Evolutionary conservation across 2,329 filamentous ascomycete species (phyloP), one percentile per base, ranked within the genome.

Genomic region (Zasmidium angulare): DNA sequence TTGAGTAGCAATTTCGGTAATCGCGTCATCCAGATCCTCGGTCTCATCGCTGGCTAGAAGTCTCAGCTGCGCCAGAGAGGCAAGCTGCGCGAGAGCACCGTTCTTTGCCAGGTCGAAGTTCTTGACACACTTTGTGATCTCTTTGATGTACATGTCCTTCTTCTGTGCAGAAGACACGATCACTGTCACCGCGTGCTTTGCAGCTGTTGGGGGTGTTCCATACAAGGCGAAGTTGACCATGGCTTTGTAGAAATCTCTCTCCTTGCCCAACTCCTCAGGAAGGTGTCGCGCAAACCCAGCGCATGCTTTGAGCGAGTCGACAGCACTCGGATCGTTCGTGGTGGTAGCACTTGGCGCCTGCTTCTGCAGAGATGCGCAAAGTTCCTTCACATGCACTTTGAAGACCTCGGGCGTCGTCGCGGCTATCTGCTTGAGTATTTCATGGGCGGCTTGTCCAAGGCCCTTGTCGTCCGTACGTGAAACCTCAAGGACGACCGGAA

Each of bases 111-210:
- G 93, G 2, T 83, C 80, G 80, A 90, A 93, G 53, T 86, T 84
- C 64, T 90, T 86, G 64, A 90, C 84, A 60, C 88, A 88, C 56
- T 88, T 84, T 7, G 97, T 76, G 11, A 99, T 82, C 67, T 96
- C 92, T 55, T 89, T 92, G 7, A 91, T 90, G 60, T 91, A 90
- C 78, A 96, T 89, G 70, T 93, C 89, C 73, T 91, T 95, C 66
- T 86, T 86, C 53, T 93, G 86, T 21, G 86, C 81, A 10, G 87
- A 88, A 36, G 90, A 87, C 75, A 96, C 86, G 55, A 99, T 82
- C 64, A 99, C 92, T 24, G 91, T 93, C 51, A 98, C 87, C 0
- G 95, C 95, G 77, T 98, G 92, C 75, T 99, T 99, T 21, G 93
- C 91, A 9, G 91, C 90, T 71, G 88, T 88, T 11, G 90, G 84